Base-by-base conservation (phyloP, 495 filamentous ascomycete genomes). In the Penicillium verhagenii region DNA sequence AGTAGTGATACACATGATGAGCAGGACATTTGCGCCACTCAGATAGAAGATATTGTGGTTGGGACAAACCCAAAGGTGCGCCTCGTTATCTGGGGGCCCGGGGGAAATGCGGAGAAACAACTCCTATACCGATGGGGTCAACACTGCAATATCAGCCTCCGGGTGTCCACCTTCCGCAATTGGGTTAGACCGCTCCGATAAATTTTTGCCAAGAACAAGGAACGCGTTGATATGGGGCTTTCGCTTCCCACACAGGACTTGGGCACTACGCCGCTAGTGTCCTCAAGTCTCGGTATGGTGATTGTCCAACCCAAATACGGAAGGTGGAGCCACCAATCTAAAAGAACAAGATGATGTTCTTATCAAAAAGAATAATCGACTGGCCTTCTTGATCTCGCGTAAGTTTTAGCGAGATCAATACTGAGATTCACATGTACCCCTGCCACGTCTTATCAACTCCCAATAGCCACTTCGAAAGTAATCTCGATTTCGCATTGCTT, bases 141-240 rank as follows among this genome's bases (percentile, higher is more conserved):
- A 42, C 38, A 21, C 11, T 11, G 20, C 18, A 21, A 20, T 23
- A 8, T 21, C 19, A 5, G 21, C 14, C 19, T 20, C n/a, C n/a
- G 46, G 48, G 59, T 14, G 33, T 62, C 59, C 13, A 40, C 52
- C 56, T 62, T 45, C 59, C 43, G 16, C 21, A 59, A 37, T 8
- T 10, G 52, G 59, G 0, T 43, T 49, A 48, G 42, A 45, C 14
- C 16, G 11, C 2, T 31, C 28, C 16, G 14, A 35, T 16, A n/a
- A 35, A n/a, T 4, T n/a, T 16, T 31, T 11, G 33, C 33, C 33
- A 35, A 35, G 33, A 35, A 35, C 4, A 16, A 4, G n/a, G n/a
- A n/a, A 35, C 10, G 16, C 13, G 33, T 13, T 16, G 14, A 13
- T 5, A 35, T 16, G 9, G 16, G 6, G 3, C 5, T 2, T 13